Evolutionary conservation across 306 rosid species (phyloP).

Genomic region (Mimosa pudica): DNA sequence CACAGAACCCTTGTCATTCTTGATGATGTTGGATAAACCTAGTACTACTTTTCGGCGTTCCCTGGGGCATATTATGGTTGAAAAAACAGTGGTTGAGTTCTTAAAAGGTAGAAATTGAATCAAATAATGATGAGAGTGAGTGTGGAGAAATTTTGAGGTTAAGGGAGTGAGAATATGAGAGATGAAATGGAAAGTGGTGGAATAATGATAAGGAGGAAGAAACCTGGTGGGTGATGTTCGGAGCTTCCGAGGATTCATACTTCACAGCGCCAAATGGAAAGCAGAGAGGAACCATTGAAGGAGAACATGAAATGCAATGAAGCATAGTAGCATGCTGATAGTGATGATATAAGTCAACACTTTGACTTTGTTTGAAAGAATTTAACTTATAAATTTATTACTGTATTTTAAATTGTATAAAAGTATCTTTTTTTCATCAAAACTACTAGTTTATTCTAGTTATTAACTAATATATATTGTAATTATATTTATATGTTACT

Average conservation of each 20-base stretch:
- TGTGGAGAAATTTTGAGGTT: conserved; percentile 32
- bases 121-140: conserved; percentile 42
- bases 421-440: too few species aligned
- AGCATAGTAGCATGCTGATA: too few species aligned
- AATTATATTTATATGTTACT: too few species aligned
- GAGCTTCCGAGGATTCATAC: conserved; percentile 29
- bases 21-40: conserved; percentile 60
- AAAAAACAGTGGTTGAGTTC: conserved; percentile 33
- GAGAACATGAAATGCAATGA: too few species aligned
- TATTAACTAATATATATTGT: too few species aligned
- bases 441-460: too few species aligned
- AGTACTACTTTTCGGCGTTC: conserved; percentile 61
- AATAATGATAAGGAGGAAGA: conserved; percentile 28
- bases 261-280: neutral
- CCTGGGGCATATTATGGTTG: conserved; percentile 43
- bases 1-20: conserved; percentile 38
- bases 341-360: too few species aligned
- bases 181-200: conserved; percentile 38
- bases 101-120: conserved; percentile 64
- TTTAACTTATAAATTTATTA: too few species aligned
- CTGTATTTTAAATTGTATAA: too few species aligned
- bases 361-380: too few species aligned
- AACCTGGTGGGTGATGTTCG: conserved; percentile 56
- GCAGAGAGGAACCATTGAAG: too few species aligned
- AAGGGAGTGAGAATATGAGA: conserved; percentile 29